Conservation (phyloP, 176 grass and related monocot genomes). For the Carex scoparia region DNA sequence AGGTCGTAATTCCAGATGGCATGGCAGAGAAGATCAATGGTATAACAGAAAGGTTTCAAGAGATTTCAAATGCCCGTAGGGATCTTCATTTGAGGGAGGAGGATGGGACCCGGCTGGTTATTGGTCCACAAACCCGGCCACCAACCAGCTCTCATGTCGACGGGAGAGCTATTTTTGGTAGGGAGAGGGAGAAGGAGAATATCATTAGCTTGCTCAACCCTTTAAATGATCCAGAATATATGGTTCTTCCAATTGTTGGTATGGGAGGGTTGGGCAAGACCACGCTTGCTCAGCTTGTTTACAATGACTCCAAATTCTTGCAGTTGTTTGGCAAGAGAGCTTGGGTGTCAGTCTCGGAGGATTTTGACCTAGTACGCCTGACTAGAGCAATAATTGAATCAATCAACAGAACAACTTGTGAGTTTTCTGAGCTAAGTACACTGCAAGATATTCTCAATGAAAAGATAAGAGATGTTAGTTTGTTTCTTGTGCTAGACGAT, state of each 20-base stretch:
- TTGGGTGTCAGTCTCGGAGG: conserved; percentile 34
- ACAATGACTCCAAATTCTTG: not conserved
- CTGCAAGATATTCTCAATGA: not conserved
- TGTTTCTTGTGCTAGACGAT: conserved; percentile 39
- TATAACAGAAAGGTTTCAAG: not conserved
- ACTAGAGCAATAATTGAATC: not conserved
- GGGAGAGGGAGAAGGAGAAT: not conserved
- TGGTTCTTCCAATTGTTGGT: conserved; percentile 24
- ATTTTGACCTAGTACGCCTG: not conserved
- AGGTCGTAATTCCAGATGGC: not conserved
- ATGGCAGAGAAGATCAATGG: not conserved
- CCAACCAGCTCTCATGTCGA: not conserved
- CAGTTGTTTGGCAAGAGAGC: not conserved
- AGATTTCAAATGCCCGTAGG: not conserved
- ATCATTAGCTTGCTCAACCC: not conserved
- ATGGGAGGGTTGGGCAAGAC: conserved; percentile 27
- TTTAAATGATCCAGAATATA: not conserved
- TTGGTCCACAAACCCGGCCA: not conserved
- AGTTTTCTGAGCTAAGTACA: not conserved
- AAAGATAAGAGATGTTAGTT: not conserved
- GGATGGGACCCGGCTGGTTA: not conserved
- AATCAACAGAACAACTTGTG: not conserved
- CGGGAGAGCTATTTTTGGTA: not conserved
- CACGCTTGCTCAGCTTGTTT: conserved; percentile 16
- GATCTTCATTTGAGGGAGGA: conserved; percentile 8